These are phyloP conservation scores for Penicillium manginii DNA, from an alignment of 495 filamentous ascomycete species.

Conservation along the genomic window DNA sequence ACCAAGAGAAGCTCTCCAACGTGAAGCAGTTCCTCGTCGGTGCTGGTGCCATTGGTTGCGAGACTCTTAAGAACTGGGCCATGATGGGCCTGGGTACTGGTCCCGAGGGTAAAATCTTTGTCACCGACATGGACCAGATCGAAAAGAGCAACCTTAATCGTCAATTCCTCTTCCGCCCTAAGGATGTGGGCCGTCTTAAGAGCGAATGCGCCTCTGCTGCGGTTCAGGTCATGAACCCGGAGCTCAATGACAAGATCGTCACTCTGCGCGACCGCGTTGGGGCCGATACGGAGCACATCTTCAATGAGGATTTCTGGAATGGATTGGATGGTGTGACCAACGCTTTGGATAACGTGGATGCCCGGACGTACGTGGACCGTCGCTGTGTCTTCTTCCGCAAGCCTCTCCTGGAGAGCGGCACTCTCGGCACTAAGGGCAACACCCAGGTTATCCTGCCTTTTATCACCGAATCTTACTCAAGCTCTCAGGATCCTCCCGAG, in stretches of 20 bases:
- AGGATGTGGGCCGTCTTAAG: slow-evolving; percentile 96
- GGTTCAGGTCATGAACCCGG: slow-evolving; percentile 92
- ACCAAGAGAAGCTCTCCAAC: slow-evolving; percentile 90
- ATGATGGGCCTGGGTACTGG: slow-evolving; percentile 96
- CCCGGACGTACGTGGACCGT: slow-evolving; percentile 94
- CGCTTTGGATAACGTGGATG: slow-evolving; percentile 97
- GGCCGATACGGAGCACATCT: slow-evolving; percentile 89
- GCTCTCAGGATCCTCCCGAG: slow-evolving; percentile 97
- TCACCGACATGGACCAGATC: slow-evolving; percentile 98
- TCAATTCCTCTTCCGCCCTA: slow-evolving; percentile 93
- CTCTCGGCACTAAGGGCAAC: slow-evolving; percentile 97
- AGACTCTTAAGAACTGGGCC: slow-evolving; percentile 99
- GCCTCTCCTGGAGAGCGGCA: slow-evolving; percentile 94
- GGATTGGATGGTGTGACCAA: slow-evolving; percentile 92
- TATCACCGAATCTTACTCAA: slow-evolving; percentile 96
- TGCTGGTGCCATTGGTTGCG: slow-evolving; percentile 96
- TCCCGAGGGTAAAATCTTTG: slow-evolving; percentile 81
- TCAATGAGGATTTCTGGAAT: slow-evolving; percentile 94
- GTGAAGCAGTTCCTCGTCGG: slow-evolving; percentile 92
- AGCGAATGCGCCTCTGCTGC: slow-evolving; percentile 91
- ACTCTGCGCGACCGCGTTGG: slow-evolving; percentile 88
- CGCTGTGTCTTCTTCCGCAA: slow-evolving; percentile 99
- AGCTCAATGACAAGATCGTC: slow-evolving; percentile 81
- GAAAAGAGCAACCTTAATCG: slow-evolving; percentile 99
- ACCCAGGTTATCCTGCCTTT: slow-evolving; percentile 90